A percentile compares a stretch with the other conserved stretches of the same genome.
Evolutionary conservation across 805 yeast genomes (phyloP).

Genomic region (Brettanomyces custersianus): DNA sequence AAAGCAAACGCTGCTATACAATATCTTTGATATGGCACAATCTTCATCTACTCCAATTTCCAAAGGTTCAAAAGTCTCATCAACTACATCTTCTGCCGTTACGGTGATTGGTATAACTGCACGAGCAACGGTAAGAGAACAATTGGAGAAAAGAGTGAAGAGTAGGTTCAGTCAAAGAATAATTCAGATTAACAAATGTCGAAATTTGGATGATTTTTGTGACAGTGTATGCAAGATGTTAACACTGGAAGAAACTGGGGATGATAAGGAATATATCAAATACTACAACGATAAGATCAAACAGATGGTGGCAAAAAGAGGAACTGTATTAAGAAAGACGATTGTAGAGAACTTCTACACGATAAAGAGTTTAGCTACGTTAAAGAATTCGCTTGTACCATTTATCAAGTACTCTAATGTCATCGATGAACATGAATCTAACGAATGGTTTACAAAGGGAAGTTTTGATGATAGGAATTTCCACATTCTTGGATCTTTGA

Average conservation of each 20-base stretch:
- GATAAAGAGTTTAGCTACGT: slow-evolving; percentile 44
- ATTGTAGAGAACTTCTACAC: slow-evolving; percentile 47
- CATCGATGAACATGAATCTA: background rate
- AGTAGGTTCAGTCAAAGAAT: slow-evolving; percentile 81
- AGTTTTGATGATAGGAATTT: slow-evolving; percentile 10
- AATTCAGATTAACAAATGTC: slow-evolving; percentile 47
- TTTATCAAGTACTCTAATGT: slow-evolving; percentile 22
- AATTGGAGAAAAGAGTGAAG: slow-evolving; percentile 83
- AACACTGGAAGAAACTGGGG: slow-evolving; percentile 16
- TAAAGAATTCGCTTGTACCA: slow-evolving; percentile 35
- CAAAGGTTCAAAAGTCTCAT: background rate
- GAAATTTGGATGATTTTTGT: slow-evolving; percentile 40
- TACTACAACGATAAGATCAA: slow-evolving; percentile 29
- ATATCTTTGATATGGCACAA: slow-evolving; percentile 81
- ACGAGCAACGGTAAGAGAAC: slow-evolving; percentile 66
- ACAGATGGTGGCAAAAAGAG: slow-evolving; percentile 17
- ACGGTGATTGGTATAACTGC: slow-evolving; percentile 76
- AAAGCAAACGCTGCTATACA: slow-evolving; percentile 80
- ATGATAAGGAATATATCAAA: background rate
- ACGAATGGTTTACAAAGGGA: slow-evolving; percentile 5
- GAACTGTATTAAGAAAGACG: slow-evolving; percentile 26
- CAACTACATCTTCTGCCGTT: slow-evolving; percentile 45
- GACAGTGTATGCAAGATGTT: slow-evolving; percentile 28
- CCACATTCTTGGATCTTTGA: slow-evolving; percentile 31
- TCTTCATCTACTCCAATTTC: slow-evolving; percentile 15